These are phyloP conservation scores for Penicillium sp. DNA, from an alignment of 2,329 filamentous ascomycete genomes.

Conservation along the genomic window DNA sequence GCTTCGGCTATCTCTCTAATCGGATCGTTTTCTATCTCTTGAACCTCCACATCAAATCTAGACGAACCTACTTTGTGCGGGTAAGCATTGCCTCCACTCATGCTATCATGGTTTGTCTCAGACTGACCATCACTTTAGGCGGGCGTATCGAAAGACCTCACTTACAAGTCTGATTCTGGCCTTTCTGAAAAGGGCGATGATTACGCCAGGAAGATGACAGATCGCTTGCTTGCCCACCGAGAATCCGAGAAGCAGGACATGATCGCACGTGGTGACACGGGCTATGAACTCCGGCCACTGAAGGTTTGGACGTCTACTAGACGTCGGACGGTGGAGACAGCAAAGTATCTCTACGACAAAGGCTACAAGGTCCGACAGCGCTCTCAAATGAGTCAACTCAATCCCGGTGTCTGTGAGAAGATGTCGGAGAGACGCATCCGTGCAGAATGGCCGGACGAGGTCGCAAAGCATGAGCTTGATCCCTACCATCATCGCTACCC, in stretches of 20 bases:
- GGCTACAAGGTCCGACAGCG: constrained; percentile 88
- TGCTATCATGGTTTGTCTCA: neutral
- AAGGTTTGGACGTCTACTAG: constrained; percentile 95
- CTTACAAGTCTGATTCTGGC: constrained; percentile 86
- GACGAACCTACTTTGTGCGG: constrained; percentile 89
- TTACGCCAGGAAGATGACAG: constrained; percentile 84
- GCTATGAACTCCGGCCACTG: constrained; percentile 73
- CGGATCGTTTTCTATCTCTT: constrained; percentile 98
- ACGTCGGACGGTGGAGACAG: constrained; percentile 85
- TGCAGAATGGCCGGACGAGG: constrained; percentile 82
- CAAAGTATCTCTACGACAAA: constrained; percentile 72
- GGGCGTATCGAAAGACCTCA: constrained; percentile 83
- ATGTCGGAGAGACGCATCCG: constrained; percentile 83
- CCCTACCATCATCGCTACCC: constrained; percentile 98
- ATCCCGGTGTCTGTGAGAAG: constrained; percentile 93
- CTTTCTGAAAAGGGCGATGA: constrained; percentile 77
- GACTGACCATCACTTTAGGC: constrained; percentile 48
- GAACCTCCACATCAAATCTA: constrained; percentile 94
- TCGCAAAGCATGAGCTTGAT: constrained; percentile 87
- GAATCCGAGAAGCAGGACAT: constrained; percentile 74
- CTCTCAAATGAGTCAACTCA: constrained; percentile 95
- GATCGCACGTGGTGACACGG: constrained; percentile 67
- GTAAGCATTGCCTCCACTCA: constrained; percentile 37
- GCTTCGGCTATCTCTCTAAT: constrained; percentile 94
- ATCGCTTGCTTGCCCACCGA: constrained; percentile 78